Conservation (phyloP, 176 grass and related monocot genomes). For the Poa pratensis region DNA sequence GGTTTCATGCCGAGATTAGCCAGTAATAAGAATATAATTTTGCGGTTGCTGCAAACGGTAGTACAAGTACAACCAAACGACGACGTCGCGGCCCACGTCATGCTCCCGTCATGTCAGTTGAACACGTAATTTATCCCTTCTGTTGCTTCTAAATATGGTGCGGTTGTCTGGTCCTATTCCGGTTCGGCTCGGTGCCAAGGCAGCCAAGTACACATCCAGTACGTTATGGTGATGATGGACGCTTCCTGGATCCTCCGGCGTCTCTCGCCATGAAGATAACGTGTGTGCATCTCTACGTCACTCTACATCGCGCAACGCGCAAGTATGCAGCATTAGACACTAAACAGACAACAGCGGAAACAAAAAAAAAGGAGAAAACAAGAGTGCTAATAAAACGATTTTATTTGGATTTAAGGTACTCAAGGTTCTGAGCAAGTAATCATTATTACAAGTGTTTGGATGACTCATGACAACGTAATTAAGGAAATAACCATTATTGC, state of each 20-base stretch:
- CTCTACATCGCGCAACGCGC: no score
- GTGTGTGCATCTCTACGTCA: no score
- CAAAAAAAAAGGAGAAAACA: no score
- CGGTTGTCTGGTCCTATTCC: conserved; percentile 46
- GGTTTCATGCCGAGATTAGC: not conserved
- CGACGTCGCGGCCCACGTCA: not conserved
- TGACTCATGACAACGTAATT: no score
- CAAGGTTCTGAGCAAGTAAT: no score
- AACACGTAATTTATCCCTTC: not conserved
- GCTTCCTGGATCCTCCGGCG: conserved; percentile 1
- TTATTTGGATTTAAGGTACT: no score
- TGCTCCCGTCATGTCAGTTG: conserved; percentile 18
- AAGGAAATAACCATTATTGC: no score
- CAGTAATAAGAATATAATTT: not conserved
- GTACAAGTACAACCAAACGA: not conserved
- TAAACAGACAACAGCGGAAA: no score
- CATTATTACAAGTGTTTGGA: no score
- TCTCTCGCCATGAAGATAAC: not conserved
- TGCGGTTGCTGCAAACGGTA: not conserved
- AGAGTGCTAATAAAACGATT: no score
- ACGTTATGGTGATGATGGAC: not conserved
- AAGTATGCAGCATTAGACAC: no score
- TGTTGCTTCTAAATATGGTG: conserved; percentile 24
- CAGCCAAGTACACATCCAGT: not conserved
- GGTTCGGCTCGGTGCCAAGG: conserved; percentile 14